Evolutionary conservation across 2,329 filamentous ascomycete species (phyloP).

Genomic region (Plectosphaerella sp.): DNA sequence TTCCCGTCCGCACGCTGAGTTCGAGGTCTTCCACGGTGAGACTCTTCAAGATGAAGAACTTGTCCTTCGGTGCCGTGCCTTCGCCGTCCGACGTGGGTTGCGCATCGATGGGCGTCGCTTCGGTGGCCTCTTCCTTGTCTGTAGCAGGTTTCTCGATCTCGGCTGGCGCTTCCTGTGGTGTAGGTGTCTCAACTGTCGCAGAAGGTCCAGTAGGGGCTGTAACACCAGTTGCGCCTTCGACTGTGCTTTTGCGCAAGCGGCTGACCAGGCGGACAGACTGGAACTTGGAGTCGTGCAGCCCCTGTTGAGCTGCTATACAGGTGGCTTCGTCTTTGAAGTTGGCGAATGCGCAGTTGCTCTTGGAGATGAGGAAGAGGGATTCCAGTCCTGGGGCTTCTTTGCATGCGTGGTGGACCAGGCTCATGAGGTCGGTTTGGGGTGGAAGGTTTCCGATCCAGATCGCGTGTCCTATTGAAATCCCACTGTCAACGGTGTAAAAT

Average conservation of each 20-base stretch:
- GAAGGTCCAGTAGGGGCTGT: slow-evolving; percentile 53
- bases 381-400: slow-evolving; percentile 74
- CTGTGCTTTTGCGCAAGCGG: slow-evolving; percentile 61
- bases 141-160: neutral
- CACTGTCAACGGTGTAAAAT: neutral
- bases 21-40: slow-evolving; percentile 88
- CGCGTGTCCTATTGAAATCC: slow-evolving; percentile 61
- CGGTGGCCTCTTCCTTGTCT: neutral
- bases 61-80: slow-evolving; percentile 49
- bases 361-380: slow-evolving; percentile 89
- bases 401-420: slow-evolving; percentile 87
- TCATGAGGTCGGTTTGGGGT: slow-evolving; percentile 74
- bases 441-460: slow-evolving; percentile 96
- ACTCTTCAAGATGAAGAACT: slow-evolving; percentile 91
- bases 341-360: slow-evolving; percentile 95
- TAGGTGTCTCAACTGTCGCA: slow-evolving; percentile 20
- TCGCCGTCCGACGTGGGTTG: slow-evolving; percentile 10
- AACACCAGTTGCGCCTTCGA: slow-evolving; percentile 39
- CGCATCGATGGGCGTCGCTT: neutral
- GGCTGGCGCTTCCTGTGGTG: neutral
- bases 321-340: slow-evolving; percentile 82
- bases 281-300: slow-evolving; percentile 88
- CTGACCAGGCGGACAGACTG: slow-evolving; percentile 83
- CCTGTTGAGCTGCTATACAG: slow-evolving; percentile 71
- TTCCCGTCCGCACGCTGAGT: slow-evolving; percentile 76